These are phyloP conservation scores for Fusarium kyushuense DNA, from an alignment of 2,329 filamentous ascomycete species.

Conservation along the genomic window DNA sequence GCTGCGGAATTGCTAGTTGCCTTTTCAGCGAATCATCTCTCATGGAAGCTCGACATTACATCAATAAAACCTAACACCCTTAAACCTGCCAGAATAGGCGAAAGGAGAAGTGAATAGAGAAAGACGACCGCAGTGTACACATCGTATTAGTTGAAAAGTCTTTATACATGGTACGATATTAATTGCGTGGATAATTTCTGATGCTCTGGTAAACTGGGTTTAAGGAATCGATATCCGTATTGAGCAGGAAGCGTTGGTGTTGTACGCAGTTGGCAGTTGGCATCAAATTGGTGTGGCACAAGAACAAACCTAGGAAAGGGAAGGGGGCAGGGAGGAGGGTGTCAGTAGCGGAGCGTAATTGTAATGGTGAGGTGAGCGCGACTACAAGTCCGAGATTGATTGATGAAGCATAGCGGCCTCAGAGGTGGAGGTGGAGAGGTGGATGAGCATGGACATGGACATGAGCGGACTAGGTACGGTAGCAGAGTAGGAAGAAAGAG, in stretches of 20 bases:
- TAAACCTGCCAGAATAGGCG: conserved; percentile 18
- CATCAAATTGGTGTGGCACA: conserved; percentile 45
- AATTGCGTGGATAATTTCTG: conserved; percentile 7
- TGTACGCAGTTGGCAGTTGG: conserved; percentile 32
- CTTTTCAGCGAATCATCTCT: conserved; percentile 10
- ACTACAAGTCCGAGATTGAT: conserved; percentile 44
- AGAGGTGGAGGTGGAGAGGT: conserved; percentile 42
- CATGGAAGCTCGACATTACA: conserved; percentile 18
- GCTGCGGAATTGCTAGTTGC: background rate
- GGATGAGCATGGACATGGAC: conserved; percentile 22
- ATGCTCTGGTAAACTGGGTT: conserved; percentile 3
- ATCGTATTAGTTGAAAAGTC: conserved; percentile 12
- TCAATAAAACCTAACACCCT: conserved; percentile 8
- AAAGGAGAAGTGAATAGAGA: conserved; percentile 24
- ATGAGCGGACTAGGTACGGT: conserved; percentile 9
- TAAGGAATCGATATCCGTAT: background rate
- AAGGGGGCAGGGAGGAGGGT: conserved; percentile 44
- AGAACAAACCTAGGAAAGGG: conserved; percentile 29
- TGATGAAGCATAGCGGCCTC: conserved; percentile 47
- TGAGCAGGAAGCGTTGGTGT: conserved; percentile 18
- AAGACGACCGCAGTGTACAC: background rate
- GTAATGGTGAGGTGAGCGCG: conserved; percentile 26
- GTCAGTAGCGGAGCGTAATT: conserved; percentile 42
- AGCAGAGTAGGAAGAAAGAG: conserved; percentile 11
- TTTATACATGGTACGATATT: conserved; percentile 1